Evolutionary conservation across 2,329 filamentous ascomycete genomes (phyloP).

Genomic region (Colletotrichum godetiae): DNA sequence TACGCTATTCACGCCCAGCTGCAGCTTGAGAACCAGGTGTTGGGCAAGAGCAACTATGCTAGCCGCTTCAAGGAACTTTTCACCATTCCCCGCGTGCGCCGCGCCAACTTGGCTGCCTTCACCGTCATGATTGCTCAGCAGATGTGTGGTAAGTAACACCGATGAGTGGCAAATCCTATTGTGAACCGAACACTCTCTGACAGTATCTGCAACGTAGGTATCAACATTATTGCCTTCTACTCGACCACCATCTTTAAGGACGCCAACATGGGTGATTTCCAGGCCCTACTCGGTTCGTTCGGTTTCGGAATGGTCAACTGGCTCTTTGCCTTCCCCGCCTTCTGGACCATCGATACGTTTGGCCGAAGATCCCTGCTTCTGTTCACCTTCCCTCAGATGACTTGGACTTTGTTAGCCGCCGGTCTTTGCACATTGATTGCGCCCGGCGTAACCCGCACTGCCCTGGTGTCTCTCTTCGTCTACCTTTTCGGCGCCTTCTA

Average conservation of each 20-base stretch:
- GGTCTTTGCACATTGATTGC: conserved; percentile 64
- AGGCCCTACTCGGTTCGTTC: conserved; percentile 62
- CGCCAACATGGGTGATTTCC: conserved; percentile 64
- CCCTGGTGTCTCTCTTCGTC: conserved; percentile 60
- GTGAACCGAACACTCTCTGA: neutral
- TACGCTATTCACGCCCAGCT: conserved; percentile 75
- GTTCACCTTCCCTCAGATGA: conserved; percentile 70
- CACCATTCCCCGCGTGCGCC: conserved; percentile 74
- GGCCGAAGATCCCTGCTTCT: conserved; percentile 66
- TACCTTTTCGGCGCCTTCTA: conserved; percentile 44
- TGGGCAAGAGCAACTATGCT: conserved; percentile 65
- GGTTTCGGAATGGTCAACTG: conserved; percentile 69
- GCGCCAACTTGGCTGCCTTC: conserved; percentile 81
- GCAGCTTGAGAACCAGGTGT: conserved; percentile 65
- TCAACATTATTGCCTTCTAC: conserved; percentile 84
- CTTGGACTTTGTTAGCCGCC: conserved; percentile 68
- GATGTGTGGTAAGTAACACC: conserved; percentile 64
- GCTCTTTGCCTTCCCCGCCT: conserved; percentile 66
- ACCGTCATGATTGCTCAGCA: conserved; percentile 85
- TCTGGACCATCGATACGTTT: conserved; percentile 63
- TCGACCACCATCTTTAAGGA: conserved; percentile 71
- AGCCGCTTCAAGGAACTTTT: conserved; percentile 74
- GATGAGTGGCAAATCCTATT: neutral
- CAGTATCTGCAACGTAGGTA: conserved; percentile 44
- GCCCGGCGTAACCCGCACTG: conserved; percentile 45